phyloP scores from a whole-genome alignment of 352 stramenopile genomes.

The Chloridella minuta region DNA sequence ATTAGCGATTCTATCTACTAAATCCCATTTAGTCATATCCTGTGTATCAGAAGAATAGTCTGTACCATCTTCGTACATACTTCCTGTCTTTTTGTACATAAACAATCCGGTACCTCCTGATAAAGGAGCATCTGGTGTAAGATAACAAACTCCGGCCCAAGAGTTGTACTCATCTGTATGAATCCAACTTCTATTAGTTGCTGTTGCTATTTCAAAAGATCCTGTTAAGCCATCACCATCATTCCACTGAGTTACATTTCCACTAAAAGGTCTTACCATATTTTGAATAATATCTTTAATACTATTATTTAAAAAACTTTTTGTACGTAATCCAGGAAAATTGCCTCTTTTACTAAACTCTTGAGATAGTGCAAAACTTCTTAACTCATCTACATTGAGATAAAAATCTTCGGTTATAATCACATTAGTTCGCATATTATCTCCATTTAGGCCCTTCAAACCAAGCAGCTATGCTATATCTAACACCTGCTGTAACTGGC shows the following conservation, averaged over 20 bases:
- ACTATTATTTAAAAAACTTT: not conserved
- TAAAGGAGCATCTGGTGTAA: not conserved
- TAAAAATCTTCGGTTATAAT: not conserved
- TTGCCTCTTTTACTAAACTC: not conserved
- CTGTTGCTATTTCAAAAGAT: not conserved
- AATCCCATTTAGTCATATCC: not conserved
- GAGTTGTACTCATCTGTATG: not conserved
- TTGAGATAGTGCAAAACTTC: not conserved
- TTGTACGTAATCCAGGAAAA: not conserved
- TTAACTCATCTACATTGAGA: not conserved
- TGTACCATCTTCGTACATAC: no score
- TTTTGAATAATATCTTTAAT: not conserved
- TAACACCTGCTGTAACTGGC: no score
- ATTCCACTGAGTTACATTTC: not conserved
- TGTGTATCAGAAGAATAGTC: not conserved
- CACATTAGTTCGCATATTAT: no score
- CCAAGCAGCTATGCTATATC: no score
- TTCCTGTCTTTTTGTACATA: not conserved
- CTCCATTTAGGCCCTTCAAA: no score
- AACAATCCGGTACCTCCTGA: not conserved
- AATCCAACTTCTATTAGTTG: not conserved
- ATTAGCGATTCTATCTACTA: not conserved
- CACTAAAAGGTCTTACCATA: no score
- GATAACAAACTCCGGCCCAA: not conserved
- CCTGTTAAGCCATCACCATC: not conserved